Evolutionary conservation across 805 yeast species (phyloP).

Genomic region (Nakazawaea wickerhamii): DNA sequence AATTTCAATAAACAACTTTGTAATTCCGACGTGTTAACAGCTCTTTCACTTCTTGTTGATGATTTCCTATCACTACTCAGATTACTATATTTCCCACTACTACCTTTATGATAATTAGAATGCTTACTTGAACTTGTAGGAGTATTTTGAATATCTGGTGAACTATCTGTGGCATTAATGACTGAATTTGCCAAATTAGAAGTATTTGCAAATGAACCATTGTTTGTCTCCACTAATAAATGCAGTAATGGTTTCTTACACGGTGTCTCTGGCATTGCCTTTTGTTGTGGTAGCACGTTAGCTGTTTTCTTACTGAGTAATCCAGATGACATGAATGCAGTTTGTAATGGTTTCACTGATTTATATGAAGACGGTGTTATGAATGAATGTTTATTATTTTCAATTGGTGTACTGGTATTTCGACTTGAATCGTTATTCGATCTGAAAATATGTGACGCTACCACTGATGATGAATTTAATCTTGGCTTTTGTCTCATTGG

Average conservation of each 20-base stretch:
- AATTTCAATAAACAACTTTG: conserved; percentile 35
- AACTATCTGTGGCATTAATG: conserved; percentile 22
- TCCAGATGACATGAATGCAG: conserved; percentile 77
- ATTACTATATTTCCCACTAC: conserved; percentile 2
- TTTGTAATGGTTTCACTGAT: conserved; percentile 77
- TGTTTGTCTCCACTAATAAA: conserved; percentile 22
- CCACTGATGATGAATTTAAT: conserved; percentile 12
- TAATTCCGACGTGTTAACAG: conserved; percentile 32
- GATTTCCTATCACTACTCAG: conserved; percentile 4
- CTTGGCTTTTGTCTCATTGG: conserved; percentile 25
- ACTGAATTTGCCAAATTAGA: conserved; percentile 26
- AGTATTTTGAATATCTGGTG: conserved; percentile 18
- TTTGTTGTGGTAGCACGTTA: conserved; percentile 5
- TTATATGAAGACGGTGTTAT: conserved; percentile 54
- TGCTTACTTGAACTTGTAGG: conserved; percentile 9
- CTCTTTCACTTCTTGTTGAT: conserved; percentile 11
- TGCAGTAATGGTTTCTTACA: conserved; percentile 40
- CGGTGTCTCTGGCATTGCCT: conserved; percentile 57
- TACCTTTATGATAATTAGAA: background rate
- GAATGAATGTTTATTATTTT: conserved; percentile 19
- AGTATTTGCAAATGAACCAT: conserved; percentile 19
- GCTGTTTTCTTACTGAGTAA: conserved; percentile 54
- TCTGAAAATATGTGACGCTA: conserved; percentile 7
- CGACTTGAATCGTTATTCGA: background rate
- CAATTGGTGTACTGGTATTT: conserved; percentile 12